phyloP scores from a whole-genome alignment of 2,329 filamentous ascomycete species.

The Stemphylium beticola region DNA sequence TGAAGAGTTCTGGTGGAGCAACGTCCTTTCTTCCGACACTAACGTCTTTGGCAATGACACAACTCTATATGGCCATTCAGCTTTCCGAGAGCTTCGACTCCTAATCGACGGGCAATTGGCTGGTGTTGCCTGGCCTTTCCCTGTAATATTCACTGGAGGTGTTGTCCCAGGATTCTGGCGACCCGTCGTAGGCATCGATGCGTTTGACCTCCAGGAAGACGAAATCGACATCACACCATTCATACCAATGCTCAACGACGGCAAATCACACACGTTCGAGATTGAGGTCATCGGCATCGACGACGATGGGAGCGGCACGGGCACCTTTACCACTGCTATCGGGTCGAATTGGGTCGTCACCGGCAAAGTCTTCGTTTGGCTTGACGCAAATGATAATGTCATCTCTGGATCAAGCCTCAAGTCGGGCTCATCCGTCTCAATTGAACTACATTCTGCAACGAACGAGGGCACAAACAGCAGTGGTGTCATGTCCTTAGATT shows the following conservation, averaged over 20 bases:
- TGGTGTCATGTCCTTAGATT: constrained; percentile 65
- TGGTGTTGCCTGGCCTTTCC: constrained; percentile 81
- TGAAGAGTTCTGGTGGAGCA: constrained; percentile 89
- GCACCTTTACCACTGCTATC: constrained; percentile 61
- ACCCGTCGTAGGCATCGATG: constrained; percentile 77
- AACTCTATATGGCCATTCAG: constrained; percentile 69
- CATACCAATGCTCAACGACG: constrained; percentile 72
- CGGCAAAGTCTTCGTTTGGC: constrained; percentile 82
- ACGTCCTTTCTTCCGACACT: constrained; percentile 69
- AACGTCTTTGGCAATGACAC: constrained; percentile 65
- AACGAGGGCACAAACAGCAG: constrained; percentile 57
- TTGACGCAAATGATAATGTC: constrained; percentile 59
- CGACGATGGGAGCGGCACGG: constrained; percentile 59
- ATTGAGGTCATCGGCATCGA: constrained; percentile 71
- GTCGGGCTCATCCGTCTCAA: constrained; percentile 51
- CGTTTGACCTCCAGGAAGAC: constrained; percentile 78
- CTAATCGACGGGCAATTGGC: constrained; percentile 74
- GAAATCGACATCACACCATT: constrained; percentile 84
- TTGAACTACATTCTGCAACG: constrained; percentile 60
- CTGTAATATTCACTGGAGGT: constrained; percentile 82
- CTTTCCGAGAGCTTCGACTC: constrained; percentile 80
- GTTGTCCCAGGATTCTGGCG: constrained; percentile 78
- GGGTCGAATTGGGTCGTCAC: constrained; percentile 76
- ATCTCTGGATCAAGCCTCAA: constrained; percentile 58
- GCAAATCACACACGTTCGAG: constrained; percentile 68